phyloP scores from a whole-genome alignment of 257 asterid genomes.

The Solanum pinnatisectum region DNA sequence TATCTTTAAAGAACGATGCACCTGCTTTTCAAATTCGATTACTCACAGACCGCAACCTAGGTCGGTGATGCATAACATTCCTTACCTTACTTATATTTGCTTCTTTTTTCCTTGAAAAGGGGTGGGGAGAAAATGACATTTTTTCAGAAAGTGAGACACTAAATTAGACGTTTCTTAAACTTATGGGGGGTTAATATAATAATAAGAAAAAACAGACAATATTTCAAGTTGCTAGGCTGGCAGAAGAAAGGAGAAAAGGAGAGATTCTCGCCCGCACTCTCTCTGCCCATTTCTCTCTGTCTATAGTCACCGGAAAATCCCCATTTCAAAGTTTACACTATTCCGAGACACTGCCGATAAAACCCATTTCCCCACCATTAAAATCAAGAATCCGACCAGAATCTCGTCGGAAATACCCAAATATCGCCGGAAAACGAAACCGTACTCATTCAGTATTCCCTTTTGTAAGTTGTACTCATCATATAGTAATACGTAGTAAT shows the following conservation, averaged over 20 bases:
- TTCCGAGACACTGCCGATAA: neutral
- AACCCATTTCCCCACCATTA: neutral
- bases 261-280: conserved; percentile 7
- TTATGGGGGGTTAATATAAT: neutral
- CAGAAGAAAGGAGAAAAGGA: neutral
- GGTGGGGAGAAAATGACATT: neutral
- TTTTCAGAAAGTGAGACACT: neutral
- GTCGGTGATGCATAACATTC: neutral
- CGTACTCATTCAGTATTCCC: neutral
- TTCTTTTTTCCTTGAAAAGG: neutral
- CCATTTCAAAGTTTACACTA: neutral
- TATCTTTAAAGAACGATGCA: too few relatives aligned
- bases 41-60: too few relatives aligned
- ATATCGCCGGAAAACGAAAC: neutral
- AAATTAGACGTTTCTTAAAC: neutral
- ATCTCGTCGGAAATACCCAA: neutral
- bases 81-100: neutral
- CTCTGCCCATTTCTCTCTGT: conserved; percentile 1
- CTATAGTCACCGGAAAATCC: neutral
- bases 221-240: neutral
- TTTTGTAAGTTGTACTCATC: neutral
- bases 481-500: neutral
- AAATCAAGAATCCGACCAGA: neutral
- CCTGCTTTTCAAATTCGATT: too few relatives aligned
- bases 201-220: neutral